Conservation (phyloP, 306 rosid species). For the Lathyrus tuberosus region DNA sequence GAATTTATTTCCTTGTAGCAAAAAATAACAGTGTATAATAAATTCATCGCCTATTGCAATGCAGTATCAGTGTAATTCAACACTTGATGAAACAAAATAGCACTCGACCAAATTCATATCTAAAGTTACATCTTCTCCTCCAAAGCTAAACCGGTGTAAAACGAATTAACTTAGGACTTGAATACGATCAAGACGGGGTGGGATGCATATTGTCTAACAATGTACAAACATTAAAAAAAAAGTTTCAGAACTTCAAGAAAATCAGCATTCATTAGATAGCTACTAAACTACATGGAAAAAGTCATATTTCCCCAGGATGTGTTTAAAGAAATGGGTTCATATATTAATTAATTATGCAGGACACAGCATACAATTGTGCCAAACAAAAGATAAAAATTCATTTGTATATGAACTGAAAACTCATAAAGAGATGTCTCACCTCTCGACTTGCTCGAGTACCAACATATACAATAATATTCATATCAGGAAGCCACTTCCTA, state of each 20-base stretch:
- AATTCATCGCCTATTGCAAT: constrained; percentile 6
- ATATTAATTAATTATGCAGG: not conserved
- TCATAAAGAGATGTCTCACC: constrained; percentile 55
- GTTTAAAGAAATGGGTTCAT: not conserved
- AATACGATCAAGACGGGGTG: constrained; percentile 1
- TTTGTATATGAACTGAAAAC: constrained; percentile 24
- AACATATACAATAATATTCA: constrained; percentile 93
- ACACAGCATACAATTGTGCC: constrained; percentile 4
- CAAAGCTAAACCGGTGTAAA: not conserved
- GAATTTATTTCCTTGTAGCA: not conserved
- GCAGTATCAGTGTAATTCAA: constrained; percentile 15
- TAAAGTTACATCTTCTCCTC: not conserved
- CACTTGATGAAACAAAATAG: not conserved
- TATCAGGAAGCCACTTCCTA: constrained; percentile 99
- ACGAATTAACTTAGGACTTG: constrained; percentile 1
- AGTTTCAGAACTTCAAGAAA: constrained; percentile 1
- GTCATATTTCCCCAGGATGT: not conserved
- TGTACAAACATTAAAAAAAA: not conserved
- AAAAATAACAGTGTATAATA: constrained; percentile 8
- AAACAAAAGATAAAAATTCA: constrained; percentile 6
- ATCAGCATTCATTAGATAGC: not conserved
- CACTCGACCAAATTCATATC: constrained; percentile 1
- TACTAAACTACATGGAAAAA: not conserved
- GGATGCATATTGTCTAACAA: not conserved
- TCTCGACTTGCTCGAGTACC: constrained; percentile 99